Base-by-base conservation (phyloP, 2,329 filamentous ascomycete genomes). In the Trichoderma sp. region DNA sequence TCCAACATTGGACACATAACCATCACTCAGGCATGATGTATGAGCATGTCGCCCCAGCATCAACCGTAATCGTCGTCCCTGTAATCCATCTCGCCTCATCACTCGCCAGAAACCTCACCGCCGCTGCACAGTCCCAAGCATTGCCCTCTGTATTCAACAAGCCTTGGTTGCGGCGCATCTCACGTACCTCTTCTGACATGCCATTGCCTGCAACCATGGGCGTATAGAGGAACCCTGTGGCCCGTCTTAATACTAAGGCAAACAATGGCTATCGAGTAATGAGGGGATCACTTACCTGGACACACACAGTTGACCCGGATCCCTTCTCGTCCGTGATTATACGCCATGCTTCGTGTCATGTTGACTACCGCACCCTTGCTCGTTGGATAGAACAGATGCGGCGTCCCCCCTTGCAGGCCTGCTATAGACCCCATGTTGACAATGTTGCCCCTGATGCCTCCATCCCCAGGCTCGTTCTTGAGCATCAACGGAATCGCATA, bases 401-500 rank as follows among this genome's bases (percentile, higher is more conserved):
- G 82, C 36, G 81, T 84, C 0, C 84, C 84, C 0, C 85, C 84
- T n/a, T 80, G 80, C 36, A 85, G 65, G 0, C 88, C 88, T 0
- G 89, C 88, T 1, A 91, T 89, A 61, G 84, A 87, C 2, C 86
- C 87, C 83, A 92, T 88, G 75, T 92, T 92, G 74, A 91, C 82
- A 72, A 91, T 88, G 53, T 79, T 83, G 7, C 88, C 87, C 69
- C 82, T 81, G 68, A 80, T 76, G 43, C 85, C 82, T 0, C 82
- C 82, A 15, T 73, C 72, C 17, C 59, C 71, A 32, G 71, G 70
- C 13, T 84, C 80, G 69, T 90, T 90, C 70, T 82, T 83, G 28
- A 74, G 73, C 89, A 92, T 92, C 3, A 81, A 85, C 0, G 89
- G 90, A 34, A 92, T 85, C 0, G 85, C 85, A 74, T 87, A 86